These are phyloP conservation scores for Magnaporthiopsis incrustans DNA, from an alignment of 2,329 filamentous ascomycete species.

Conservation along the genomic window DNA sequence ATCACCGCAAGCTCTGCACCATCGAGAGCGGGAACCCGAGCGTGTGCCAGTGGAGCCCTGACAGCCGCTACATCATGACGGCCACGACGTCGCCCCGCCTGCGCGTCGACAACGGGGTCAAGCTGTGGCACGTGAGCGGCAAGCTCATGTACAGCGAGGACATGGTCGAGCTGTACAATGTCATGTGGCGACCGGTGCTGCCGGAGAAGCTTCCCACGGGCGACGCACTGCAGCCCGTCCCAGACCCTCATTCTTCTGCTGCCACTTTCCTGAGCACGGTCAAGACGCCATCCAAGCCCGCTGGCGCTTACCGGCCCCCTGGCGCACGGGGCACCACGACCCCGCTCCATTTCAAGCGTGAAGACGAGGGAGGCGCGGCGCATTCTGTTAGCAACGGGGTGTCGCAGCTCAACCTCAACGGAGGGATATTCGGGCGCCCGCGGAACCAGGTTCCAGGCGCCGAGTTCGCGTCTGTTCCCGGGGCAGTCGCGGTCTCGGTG, in stretches of 20 bases:
- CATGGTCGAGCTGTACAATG: conserved; percentile 88
- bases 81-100: conserved; percentile 95
- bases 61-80: conserved; percentile 91
- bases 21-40: conserved; percentile 95
- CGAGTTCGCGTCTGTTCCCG: conserved; percentile 57
- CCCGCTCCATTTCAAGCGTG: conserved; percentile 91
- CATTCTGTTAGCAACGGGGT: conserved; percentile 74
- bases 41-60: conserved; percentile 94
- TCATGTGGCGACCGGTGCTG: conserved; percentile 74
- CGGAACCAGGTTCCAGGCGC: conserved; percentile 82
- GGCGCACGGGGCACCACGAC: conserved; percentile 84
- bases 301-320: conserved; percentile 92
- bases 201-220: conserved; percentile 44
- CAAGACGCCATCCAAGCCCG: conserved; percentile 93
- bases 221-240: conserved; percentile 67
- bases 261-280: conserved; percentile 72
- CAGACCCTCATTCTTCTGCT: conserved; percentile 75
- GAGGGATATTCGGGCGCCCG: conserved; percentile 56
- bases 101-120: conserved; percentile 92
- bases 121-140: conserved; percentile 88
- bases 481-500: conserved; percentile 60
- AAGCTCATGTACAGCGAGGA: conserved; percentile 96
- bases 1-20: conserved; percentile 85
- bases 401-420: conserved; percentile 64
- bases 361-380: conserved; percentile 87